Percentiles rank a stretch among this genome's conserved stretches.
These are phyloP conservation scores for Suillus bovinus DNA, from an alignment of 768 basidiomycete species.

Conservation along the genomic window DNA sequence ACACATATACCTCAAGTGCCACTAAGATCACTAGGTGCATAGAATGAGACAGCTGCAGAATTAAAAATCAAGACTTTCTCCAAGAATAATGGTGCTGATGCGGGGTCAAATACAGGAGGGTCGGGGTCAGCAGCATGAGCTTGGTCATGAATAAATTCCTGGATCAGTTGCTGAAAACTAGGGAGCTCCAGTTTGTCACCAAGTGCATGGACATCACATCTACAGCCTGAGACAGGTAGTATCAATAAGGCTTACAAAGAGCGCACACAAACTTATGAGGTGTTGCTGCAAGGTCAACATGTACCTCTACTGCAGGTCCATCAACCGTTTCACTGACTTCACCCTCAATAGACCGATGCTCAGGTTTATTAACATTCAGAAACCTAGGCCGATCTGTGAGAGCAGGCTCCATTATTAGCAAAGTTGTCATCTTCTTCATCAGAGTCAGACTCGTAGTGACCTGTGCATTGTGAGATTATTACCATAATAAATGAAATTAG, in stretches of 20 bases:
- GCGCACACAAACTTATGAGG: background rate
- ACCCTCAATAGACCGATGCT: background rate
- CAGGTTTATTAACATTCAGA: background rate
- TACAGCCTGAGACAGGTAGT: background rate
- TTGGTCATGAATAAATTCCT: background rate
- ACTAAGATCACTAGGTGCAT: background rate
- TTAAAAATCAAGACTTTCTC: background rate
- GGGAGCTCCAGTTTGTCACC: background rate
- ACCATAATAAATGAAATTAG: too few relatives aligned
- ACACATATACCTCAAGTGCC: too few relatives aligned
- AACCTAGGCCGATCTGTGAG: background rate
- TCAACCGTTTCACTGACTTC: background rate
- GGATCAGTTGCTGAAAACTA: background rate
- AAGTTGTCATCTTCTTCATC: too few relatives aligned
- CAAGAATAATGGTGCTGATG: background rate
- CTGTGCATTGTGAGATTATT: too few relatives aligned
- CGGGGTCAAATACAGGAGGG: background rate
- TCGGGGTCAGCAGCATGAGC: background rate
- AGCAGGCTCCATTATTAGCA: too few relatives aligned
- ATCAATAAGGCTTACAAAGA: background rate
- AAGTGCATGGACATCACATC: background rate
- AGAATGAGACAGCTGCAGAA: background rate
- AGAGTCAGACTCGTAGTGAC: too few relatives aligned
- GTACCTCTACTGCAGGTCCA: background rate
- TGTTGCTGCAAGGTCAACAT: background rate